Evolutionary conservation across 352 stramenopile species (phyloP).

Genomic region (Phytophthora palmivora): DNA sequence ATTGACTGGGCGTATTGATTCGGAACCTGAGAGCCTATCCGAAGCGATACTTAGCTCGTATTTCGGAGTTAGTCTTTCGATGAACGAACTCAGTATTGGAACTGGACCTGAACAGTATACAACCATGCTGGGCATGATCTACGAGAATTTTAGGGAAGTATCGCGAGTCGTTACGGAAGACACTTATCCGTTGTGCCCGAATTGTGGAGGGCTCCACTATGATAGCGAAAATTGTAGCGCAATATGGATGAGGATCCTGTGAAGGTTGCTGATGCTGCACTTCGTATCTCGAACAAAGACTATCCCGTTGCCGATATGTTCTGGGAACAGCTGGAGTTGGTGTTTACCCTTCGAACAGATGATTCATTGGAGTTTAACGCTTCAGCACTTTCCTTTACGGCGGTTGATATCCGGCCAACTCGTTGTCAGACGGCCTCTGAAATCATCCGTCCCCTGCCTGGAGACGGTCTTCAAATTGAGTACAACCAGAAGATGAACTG

Average conservation of each 20-base stretch:
- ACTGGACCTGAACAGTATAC: conserved; percentile 69
- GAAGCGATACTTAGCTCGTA: conserved; percentile 72
- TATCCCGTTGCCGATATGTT: conserved; percentile 75
- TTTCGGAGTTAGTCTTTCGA: conserved; percentile 62
- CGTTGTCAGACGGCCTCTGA: conserved; percentile 65
- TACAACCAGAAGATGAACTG: conserved; percentile 83
- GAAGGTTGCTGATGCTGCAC: conserved; percentile 74
- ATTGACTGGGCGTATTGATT: conserved; percentile 80
- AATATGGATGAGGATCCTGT: conserved; percentile 87
- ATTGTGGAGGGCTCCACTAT: conserved; percentile 75
- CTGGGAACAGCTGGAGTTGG: conserved; percentile 83
- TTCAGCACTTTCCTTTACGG: conserved; percentile 63
- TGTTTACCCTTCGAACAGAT: conserved; percentile 81
- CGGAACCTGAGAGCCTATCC: conserved; percentile 69
- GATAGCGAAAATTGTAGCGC: conserved; percentile 65
- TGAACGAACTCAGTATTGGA: conserved; percentile 85
- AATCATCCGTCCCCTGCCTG: conserved; percentile 71
- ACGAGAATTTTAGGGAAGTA: conserved; percentile 89
- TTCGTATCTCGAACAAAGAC: conserved; percentile 70
- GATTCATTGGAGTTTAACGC: conserved; percentile 79
- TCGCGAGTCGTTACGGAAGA: conserved; percentile 82
- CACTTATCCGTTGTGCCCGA: conserved; percentile 71
- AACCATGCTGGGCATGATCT: conserved; percentile 81
- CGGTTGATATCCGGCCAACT: conserved; percentile 66
- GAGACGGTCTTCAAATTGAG: conserved; percentile 78